phyloP scores from a whole-genome alignment of 2,329 filamentous ascomycete genomes.

The Talaromyces verruculosus region DNA sequence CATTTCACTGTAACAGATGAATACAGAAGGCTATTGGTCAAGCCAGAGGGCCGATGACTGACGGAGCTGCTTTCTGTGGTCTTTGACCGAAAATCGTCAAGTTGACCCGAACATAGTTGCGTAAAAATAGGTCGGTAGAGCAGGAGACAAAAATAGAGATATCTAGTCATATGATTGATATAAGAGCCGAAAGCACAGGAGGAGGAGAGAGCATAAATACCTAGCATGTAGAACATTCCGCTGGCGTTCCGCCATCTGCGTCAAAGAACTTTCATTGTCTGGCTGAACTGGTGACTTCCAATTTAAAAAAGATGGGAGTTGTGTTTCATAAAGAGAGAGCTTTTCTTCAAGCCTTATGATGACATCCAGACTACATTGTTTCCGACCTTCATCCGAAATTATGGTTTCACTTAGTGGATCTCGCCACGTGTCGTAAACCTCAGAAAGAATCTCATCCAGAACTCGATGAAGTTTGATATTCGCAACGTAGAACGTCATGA shows the following conservation, averaged over 20 bases:
- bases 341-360: background rate
- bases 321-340: background rate
- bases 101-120: constrained; percentile 31
- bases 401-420: background rate
- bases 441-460: constrained; percentile 36
- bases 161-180: constrained; percentile 25
- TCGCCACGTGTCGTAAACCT: constrained; percentile 36
- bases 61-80: too few species aligned
- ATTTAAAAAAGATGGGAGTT: constrained; percentile 5
- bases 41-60: background rate
- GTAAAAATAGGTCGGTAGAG: constrained; percentile 39
- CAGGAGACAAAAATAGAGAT: constrained; percentile 35
- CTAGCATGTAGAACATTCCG: constrained; percentile 12
- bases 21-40: constrained; percentile 23
- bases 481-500: constrained; percentile 32
- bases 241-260: background rate
- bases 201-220: background rate
- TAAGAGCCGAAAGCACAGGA: background rate
- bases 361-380: background rate
- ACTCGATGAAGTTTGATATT: constrained; percentile 33
- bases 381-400: background rate
- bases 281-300: background rate
- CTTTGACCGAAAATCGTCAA: background rate
- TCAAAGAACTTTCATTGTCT: background rate
- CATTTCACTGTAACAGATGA: constrained; percentile 33